A percentile compares a stretch with the other conserved stretches of the same genome.
These are phyloP conservation scores for Hypomyces perniciosus DNA, from an alignment of 2,329 filamentous ascomycete genomes.

Conservation along the genomic window DNA sequence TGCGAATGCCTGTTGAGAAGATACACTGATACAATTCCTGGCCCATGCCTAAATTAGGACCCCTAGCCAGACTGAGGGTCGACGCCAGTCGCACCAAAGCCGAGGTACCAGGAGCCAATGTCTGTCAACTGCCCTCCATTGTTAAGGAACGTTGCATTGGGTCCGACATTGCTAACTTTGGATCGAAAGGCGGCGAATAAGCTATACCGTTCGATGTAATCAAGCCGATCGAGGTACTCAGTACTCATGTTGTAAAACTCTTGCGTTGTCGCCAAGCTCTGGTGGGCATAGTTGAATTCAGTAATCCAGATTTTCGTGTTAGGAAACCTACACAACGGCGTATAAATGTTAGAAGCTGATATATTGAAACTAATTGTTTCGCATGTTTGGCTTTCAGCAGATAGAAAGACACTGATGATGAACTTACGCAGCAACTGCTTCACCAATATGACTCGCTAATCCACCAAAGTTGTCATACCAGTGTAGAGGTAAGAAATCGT, in stretches of 20 bases:
- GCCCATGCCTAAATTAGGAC: too few species aligned
- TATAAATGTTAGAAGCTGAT: not conserved
- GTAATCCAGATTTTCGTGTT: conserved; percentile 67
- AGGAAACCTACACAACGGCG: conserved; percentile 43
- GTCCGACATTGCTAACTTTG: conserved; percentile 64
- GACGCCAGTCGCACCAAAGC: conserved; percentile 43
- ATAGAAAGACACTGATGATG: not conserved
- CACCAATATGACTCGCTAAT: conserved; percentile 59
- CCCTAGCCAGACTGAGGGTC: conserved; percentile 21
- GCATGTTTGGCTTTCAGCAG: not conserved
- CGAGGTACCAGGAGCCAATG: conserved; percentile 71
- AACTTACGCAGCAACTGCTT: conserved; percentile 26
- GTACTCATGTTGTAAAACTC: conserved; percentile 61
- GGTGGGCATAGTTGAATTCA: conserved; percentile 61
- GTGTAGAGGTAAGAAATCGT: conserved; percentile 58
- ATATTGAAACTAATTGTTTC: not conserved
- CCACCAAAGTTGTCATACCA: conserved; percentile 66
- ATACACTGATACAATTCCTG: too few species aligned
- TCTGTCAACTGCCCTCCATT: conserved; percentile 63
- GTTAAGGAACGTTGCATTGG: conserved; percentile 66
- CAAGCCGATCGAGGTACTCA: conserved; percentile 55
- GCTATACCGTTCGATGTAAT: conserved; percentile 61
- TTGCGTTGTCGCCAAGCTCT: conserved; percentile 53
- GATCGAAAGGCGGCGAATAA: conserved; percentile 72
- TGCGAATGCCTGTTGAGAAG: too few species aligned